Percentiles rank a stretch among this genome's conserved stretches.
phyloP scores from a whole-genome alignment of 768 basidiomycete genomes.

The Fistulinella prunicolor region DNA sequence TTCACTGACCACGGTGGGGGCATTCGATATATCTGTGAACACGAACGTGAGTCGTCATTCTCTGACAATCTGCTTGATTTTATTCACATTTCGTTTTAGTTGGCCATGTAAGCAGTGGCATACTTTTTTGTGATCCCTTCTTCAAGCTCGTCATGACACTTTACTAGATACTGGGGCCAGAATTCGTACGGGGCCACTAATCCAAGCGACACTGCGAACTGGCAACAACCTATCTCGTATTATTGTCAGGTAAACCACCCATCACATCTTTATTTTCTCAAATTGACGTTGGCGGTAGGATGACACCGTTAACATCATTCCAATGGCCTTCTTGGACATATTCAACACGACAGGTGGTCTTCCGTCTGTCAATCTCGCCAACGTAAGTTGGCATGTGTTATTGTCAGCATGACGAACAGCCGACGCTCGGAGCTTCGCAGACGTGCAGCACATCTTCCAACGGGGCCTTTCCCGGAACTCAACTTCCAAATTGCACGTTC shows the following conservation, averaged over 20 bases:
- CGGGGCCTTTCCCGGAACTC: slow-evolving; percentile 57
- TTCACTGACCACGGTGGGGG: slow-evolving; percentile 3
- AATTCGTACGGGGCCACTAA: slow-evolving; percentile 37
- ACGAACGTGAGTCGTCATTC: slow-evolving; percentile 18
- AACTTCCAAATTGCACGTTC: slow-evolving; percentile 58
- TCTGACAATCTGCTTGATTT: background rate
- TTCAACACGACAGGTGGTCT: slow-evolving; percentile 57
- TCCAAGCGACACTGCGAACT: slow-evolving; percentile 26
- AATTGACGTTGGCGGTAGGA: slow-evolving; percentile 37
- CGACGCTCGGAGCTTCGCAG: slow-evolving; percentile 29
- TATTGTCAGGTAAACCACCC: slow-evolving; percentile 29
- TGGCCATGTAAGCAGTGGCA: slow-evolving; percentile 15
- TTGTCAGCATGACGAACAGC: background rate
- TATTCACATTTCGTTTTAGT: slow-evolving; percentile 7
- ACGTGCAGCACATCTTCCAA: slow-evolving; percentile 59
- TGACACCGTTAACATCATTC: slow-evolving; percentile 53
- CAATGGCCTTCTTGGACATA: slow-evolving; percentile 58
- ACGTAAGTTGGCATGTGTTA: slow-evolving; percentile 35
- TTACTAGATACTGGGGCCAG: slow-evolving; percentile 36
- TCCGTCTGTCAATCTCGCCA: slow-evolving; percentile 60
- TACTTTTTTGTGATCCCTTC: background rate
- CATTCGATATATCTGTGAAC: slow-evolving; percentile 17
- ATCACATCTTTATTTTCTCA: background rate
- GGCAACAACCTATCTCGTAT: slow-evolving; percentile 32
- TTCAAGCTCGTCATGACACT: background rate